phyloP scores from a whole-genome alignment of 2,329 filamentous ascomycete genomes.

The Neopestalotiopsis clavispora region DNA sequence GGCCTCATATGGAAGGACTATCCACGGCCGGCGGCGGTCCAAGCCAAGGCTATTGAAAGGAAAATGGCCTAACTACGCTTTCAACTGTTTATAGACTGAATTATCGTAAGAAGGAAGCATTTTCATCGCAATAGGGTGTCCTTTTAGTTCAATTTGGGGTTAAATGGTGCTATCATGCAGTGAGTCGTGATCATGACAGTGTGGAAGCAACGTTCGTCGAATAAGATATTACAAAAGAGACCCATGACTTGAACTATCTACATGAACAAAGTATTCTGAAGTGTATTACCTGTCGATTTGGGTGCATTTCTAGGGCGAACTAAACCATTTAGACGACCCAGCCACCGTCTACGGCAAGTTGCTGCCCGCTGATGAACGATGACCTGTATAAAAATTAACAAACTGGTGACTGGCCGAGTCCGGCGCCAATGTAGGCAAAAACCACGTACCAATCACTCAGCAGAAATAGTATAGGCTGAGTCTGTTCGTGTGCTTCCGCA shows the following conservation, averaged over 20 bases:
- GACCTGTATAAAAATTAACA: neutral
- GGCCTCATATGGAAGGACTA: neutral
- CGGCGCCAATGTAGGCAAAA: neutral
- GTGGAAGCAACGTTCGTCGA: too few species aligned
- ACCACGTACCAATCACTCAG: neutral
- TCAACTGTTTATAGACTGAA: neutral
- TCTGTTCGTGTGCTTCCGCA: neutral
- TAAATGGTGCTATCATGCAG: too few species aligned
- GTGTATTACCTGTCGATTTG: too few species aligned
- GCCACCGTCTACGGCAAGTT: slow-evolving; percentile 13
- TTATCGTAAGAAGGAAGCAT: neutral
- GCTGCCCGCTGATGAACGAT: slow-evolving; percentile 3
- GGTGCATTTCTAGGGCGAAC: too few species aligned
- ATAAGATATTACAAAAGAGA: too few species aligned
- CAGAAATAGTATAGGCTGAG: neutral
- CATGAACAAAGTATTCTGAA: too few species aligned
- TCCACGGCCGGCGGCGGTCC: neutral
- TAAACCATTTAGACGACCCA: neutral
- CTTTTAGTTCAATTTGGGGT: too few species aligned
- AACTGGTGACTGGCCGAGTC: neutral
- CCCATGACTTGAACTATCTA: too few species aligned
- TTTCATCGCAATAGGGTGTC: neutral
- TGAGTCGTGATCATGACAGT: too few species aligned
- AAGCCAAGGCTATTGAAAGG: neutral
- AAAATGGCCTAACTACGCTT: neutral